Base-by-base conservation (phyloP, 768 basidiomycete species). In the Psilocybe azurescens region DNA sequence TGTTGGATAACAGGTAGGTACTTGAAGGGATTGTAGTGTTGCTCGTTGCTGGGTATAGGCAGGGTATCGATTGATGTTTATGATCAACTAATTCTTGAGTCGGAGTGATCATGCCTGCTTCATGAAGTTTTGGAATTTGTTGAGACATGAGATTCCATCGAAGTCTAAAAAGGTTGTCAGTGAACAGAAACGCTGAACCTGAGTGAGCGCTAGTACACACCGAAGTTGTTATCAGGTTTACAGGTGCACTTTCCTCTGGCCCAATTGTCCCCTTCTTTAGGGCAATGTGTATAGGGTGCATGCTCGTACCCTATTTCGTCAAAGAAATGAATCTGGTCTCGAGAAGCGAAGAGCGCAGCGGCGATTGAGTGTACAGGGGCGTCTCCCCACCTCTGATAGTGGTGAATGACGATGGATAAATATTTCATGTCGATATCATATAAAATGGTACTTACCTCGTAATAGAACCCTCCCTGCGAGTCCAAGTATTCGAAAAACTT, bases 281-380 rank as follows among this genome's bases (percentile, higher is more conserved):
- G 86, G 72, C 93, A 90, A 63, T 90, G 89, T 61, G 86, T 85
- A 77, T 88, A 93, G 2, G 90, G 89, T 44, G 87, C 83, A 64
- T 94, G 93, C 58, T 85, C 79, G 74, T 94, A 95, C 1, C 94
- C 94, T 28, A 95, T 93, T 66, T 95, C 90, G 53, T 79, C 75
- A 72, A 95, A 95, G 74, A 90, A 94, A 68, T 94, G 90, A 28
- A 94, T 79, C 67, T 90, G 87, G n/a, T 87, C 83, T 67, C 86
- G 88, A 20, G 77, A 74, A 3, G 87, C 82, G 67, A 95, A 90
- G 28, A 95, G 75, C 0, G 91, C 84, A 1, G 88, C 93, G 3
- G 86, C 93, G 57, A 95, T 91, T 38, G 87, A 89, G 69, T 95
- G 94, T 0, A 95, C 89, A 0, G 92, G 93, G 0, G 93, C 94